A percentile compares a stretch with the other conserved stretches of the same genome.
Conservation (phyloP, 2,329 filamentous ascomycete species). For the Paramyrothecium roridum region DNA sequence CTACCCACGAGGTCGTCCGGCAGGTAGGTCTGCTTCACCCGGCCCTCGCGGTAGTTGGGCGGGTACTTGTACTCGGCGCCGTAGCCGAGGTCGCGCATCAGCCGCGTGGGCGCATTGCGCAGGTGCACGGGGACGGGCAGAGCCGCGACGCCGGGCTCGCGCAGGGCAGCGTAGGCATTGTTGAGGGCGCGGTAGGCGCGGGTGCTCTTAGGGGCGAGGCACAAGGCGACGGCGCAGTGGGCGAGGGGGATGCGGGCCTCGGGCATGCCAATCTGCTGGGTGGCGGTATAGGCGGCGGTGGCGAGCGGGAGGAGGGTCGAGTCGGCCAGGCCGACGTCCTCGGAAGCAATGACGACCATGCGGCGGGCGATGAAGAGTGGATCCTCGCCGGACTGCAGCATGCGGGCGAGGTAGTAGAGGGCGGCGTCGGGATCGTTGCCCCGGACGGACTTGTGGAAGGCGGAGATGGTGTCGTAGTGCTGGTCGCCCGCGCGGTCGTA, state of each 20-base stretch:
- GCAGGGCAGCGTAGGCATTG: constrained; percentile 74
- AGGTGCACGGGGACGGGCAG: constrained; percentile 84
- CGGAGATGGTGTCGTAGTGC: constrained; percentile 96
- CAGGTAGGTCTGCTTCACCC: constrained; percentile 85
- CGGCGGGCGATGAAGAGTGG: constrained; percentile 88
- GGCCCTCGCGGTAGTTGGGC: constrained; percentile 80
- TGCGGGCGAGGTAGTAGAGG: constrained; percentile 91
- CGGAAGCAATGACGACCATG: constrained; percentile 91
- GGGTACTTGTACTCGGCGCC: constrained; percentile 96
- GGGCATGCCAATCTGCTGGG: constrained; percentile 91
- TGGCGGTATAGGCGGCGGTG: constrained; percentile 80
- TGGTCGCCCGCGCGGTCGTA: constrained; percentile 95
- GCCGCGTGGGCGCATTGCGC: constrained; percentile 82
- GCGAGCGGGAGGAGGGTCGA: constrained; percentile 79
- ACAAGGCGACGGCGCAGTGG: constrained; percentile 79
- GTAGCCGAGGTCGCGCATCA: constrained; percentile 93
- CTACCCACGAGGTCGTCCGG: constrained; percentile 70
- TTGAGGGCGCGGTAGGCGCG: constrained; percentile 79
- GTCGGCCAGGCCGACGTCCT: constrained; percentile 90
- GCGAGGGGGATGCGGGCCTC: constrained; percentile 91
- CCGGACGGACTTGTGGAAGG: constrained; percentile 93
- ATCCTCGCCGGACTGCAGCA: constrained; percentile 94
- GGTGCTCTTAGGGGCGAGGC: constrained; percentile 81
- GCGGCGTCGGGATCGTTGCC: constrained; percentile 84
- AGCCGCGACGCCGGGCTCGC: constrained; percentile 78